These are phyloP conservation scores for Daldinia sp. DNA, from an alignment of 2,329 filamentous ascomycete species.

Conservation along the genomic window DNA sequence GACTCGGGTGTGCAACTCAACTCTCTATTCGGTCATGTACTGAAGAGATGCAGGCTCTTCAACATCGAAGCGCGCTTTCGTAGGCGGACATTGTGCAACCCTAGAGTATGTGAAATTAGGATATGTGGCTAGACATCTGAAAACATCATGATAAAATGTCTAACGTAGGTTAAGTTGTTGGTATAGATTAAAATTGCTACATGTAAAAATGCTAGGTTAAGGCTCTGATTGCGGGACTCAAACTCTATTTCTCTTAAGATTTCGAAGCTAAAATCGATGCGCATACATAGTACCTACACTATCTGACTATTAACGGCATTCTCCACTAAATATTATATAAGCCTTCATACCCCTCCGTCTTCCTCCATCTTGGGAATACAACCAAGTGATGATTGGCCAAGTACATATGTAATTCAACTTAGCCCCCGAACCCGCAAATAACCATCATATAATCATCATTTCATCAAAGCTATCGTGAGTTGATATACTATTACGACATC, in stretches of 20 bases:
- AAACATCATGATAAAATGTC: not conserved
- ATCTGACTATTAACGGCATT: too few relatives aligned
- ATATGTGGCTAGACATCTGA: not conserved
- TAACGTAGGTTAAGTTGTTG: too few relatives aligned
- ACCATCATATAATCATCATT: too few relatives aligned
- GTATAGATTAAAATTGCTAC: not conserved
- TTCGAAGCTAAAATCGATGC: too few relatives aligned
- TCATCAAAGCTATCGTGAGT: too few relatives aligned
- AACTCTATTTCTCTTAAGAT: not conserved
- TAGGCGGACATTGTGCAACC: slow-evolving; percentile 2
- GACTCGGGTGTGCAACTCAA: not conserved
- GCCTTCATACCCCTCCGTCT: too few relatives aligned
- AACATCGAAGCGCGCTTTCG: slow-evolving; percentile 1
- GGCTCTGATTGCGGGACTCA: not conserved
- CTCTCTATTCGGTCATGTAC: not conserved
- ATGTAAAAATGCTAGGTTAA: not conserved
- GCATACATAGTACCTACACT: too few relatives aligned
- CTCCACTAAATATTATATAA: not conserved
- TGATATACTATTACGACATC: too few relatives aligned
- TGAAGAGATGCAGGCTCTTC: slow-evolving; percentile 1
- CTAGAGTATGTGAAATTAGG: not conserved
- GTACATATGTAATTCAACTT: not conserved
- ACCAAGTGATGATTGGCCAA: not conserved
- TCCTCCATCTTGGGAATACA: not conserved
- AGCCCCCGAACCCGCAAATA: not conserved